Evolutionary conservation across 2,329 filamentous ascomycete genomes (phyloP).

Genomic region (Alternaria triticina): DNA sequence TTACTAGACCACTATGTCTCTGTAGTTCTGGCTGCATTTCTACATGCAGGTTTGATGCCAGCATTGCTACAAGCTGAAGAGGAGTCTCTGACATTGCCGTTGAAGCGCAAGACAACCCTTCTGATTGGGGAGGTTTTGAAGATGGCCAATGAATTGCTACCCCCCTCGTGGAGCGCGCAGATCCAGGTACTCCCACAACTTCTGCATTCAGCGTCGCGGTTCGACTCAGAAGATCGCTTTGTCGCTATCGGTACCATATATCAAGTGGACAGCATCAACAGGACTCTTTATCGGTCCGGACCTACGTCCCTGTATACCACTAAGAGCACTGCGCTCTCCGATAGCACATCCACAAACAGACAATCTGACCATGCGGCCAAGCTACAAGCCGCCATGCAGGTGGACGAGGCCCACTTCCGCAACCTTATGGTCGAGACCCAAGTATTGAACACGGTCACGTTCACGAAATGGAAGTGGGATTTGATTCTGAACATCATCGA

Average conservation of each 20-base stretch:
- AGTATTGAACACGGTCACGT: constrained; percentile 88
- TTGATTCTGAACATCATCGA: constrained; percentile 89
- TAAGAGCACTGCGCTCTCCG: constrained; percentile 30
- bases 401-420: constrained; percentile 70
- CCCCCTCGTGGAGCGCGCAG: constrained; percentile 79
- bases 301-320: constrained; percentile 47
- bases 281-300: constrained; percentile 83
- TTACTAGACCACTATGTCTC: constrained; percentile 95
- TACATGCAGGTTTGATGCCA: constrained; percentile 74
- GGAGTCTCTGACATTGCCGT: constrained; percentile 68
- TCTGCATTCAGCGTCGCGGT: constrained; percentile 76
- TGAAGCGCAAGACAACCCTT: constrained; percentile 88
- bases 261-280: constrained; percentile 96
- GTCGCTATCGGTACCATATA: constrained; percentile 90
- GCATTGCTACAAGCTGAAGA: constrained; percentile 67
- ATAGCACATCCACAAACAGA: constrained; percentile 39
- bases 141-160: constrained; percentile 83
- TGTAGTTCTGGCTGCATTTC: constrained; percentile 81
- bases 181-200: constrained; percentile 88
- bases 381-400: constrained; percentile 63
- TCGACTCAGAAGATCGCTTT: constrained; percentile 74
- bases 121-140: constrained; percentile 91
- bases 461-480: constrained; percentile 97
- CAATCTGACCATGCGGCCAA: constrained; percentile 55
- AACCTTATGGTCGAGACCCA: constrained; percentile 76